Conservation (phyloP, 2,329 filamentous ascomycete genomes). For the Arthrinium puccinioides region DNA sequence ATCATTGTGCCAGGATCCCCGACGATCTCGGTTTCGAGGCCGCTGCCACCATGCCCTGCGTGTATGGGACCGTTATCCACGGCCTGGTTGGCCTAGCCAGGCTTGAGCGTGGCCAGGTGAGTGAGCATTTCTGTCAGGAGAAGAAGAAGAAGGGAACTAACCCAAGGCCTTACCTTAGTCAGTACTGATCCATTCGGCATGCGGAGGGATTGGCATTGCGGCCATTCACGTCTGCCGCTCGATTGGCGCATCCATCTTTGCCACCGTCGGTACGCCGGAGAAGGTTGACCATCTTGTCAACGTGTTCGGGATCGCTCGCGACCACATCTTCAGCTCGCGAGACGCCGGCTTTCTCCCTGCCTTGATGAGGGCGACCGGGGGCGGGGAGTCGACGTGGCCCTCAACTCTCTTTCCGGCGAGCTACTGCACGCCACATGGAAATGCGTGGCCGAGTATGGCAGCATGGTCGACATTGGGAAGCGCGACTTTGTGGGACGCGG, state of each 20-base stretch:
- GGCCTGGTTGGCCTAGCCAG: conserved; percentile 7
- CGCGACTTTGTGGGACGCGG: conserved; percentile 31
- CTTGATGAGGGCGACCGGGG: conserved; percentile 7
- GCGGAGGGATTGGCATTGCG: conserved; percentile 9
- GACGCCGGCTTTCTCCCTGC: conserved; percentile 6
- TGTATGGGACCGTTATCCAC: conserved; percentile 8
- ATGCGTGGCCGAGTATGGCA: conserved; percentile 35
- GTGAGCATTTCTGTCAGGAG: not conserved
- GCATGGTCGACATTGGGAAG: conserved; percentile 39
- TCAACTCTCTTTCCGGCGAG: conserved; percentile 31
- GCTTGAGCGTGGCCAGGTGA: conserved; percentile 8
- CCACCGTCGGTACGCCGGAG: conserved; percentile 9
- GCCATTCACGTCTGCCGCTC: conserved; percentile 10
- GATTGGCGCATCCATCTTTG: conserved; percentile 10
- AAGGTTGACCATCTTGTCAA: conserved; percentile 8
- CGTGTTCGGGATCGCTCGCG: conserved; percentile 6
- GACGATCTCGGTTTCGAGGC: conserved; percentile 12
- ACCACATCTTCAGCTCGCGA: conserved; percentile 11
- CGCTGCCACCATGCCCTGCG: conserved; percentile 10
- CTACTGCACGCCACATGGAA: conserved; percentile 33
- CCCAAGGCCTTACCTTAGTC: conserved; percentile 21
- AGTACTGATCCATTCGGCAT: conserved; percentile 10
- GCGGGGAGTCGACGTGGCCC: conserved; percentile 12
- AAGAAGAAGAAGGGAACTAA: not conserved
- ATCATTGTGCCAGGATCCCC: conserved; percentile 9